Conservation (phyloP, 2,329 filamentous ascomycete genomes). For the Clarireedia monteithiana region DNA sequence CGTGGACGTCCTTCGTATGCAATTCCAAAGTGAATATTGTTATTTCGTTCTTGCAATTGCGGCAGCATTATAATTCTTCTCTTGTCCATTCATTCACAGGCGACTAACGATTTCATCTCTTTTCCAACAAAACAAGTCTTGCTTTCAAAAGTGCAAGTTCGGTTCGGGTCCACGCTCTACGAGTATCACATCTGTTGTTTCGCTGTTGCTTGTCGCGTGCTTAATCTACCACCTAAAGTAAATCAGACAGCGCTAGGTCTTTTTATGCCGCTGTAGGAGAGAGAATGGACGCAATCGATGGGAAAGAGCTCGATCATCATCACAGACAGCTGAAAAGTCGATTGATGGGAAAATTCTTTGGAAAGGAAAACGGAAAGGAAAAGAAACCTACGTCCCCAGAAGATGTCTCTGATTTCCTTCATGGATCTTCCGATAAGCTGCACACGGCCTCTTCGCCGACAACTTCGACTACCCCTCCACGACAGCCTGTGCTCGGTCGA, state of each 20-base stretch:
- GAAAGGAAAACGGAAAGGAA: constrained; percentile 26
- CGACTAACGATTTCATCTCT: background rate
- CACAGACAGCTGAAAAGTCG: constrained; percentile 31
- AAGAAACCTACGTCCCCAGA: constrained; percentile 29
- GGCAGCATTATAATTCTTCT: background rate
- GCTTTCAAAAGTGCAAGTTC: too few species aligned
- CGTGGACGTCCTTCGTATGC: too few species aligned
- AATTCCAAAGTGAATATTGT: background rate
- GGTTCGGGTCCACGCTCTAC: background rate
- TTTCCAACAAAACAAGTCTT: too few species aligned
- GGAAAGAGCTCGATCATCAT: constrained; percentile 20
- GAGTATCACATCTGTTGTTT: background rate
- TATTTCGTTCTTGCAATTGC: background rate
- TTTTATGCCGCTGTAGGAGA: background rate
- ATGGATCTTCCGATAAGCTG: constrained; percentile 46
- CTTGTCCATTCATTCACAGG: background rate
- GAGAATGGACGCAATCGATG: constrained; percentile 8
- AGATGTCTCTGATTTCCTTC: constrained; percentile 53
- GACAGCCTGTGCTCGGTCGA: constrained; percentile 13
- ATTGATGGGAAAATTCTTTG: constrained; percentile 47
- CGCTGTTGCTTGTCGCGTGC: background rate
- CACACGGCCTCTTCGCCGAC: constrained; percentile 33
- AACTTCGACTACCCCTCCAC: constrained; percentile 33
- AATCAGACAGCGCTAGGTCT: too few species aligned
- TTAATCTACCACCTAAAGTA: background rate